Percentiles rank a stretch among this genome's conserved stretches.
These are phyloP conservation scores for Cupressus sempervirens DNA, from an alignment of 75 land plant genomes.

Conservation along the genomic window DNA sequence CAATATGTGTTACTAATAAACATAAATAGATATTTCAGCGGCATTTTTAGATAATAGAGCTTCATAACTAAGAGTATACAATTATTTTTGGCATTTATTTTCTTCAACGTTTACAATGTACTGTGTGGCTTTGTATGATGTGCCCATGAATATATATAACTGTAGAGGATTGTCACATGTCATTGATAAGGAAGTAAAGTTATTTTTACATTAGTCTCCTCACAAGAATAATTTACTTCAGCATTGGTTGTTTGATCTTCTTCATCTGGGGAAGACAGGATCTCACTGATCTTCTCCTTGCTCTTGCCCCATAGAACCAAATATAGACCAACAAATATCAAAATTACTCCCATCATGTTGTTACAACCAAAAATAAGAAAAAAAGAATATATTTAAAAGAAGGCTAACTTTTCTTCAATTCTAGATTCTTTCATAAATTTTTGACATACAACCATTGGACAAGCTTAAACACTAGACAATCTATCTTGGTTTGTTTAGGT, in stretches of 20 bases:
- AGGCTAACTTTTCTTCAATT: neutral
- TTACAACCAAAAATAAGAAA: conserved; percentile 10
- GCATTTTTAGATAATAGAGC: no score
- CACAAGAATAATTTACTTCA: neutral
- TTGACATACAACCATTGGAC: neutral
- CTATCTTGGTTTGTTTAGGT: no score
- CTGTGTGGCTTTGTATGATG: neutral
- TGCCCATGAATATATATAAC: neutral
- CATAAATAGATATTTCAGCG: no score
- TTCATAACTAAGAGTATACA: no score
- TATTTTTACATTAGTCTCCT: neutral
- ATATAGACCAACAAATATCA: conserved; percentile 10
- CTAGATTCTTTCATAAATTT: neutral
- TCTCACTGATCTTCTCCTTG: neutral
- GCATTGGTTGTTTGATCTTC: neutral
- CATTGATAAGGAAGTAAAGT: neutral
- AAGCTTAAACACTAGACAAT: no score
- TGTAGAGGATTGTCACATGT: neutral
- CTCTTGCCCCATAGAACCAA: neutral
- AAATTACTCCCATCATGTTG: conserved; percentile 1
- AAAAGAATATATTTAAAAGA: conserved; percentile 24
- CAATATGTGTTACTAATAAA: no score
- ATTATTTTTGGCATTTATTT: neutral
- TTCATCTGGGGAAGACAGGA: neutral
- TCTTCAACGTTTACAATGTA: neutral